Base-by-base conservation (phyloP, 2,329 filamentous ascomycete species). In the Alternaria sp. region DNA sequence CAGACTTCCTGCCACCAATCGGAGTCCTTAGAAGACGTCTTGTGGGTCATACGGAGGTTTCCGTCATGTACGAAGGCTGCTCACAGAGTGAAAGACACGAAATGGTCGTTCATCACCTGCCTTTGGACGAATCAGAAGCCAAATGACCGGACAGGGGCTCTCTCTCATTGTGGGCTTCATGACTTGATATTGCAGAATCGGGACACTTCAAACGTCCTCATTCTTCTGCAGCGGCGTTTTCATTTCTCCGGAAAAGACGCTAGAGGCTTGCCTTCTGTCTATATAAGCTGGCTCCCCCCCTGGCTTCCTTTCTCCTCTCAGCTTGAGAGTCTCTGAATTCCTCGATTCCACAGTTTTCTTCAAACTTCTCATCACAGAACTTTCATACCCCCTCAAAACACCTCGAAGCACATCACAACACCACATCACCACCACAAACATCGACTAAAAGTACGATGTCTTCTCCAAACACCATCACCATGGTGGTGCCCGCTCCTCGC, bases 391-490 rank as follows among this genome's bases (percentile, higher is more conserved):
- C 3, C 28, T 31, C 21, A 28, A 36, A 24, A 31, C 36, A 40
- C 28, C 33, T 51, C n/a, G 1, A 51, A 44, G n/a, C 23, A 51
- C n/a, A 51, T 21, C 31, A 55, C 42, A 40, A 31, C 34, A 8
- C 13, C 41, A 46, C 11, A 29, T 31, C 26, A 31, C 21, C 34
- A 24, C 34, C 26, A 23, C 40, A 31, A 26, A 48, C 42, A 45
- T 39, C 41, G 10, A 33, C 23, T 10, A 14, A 14, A 50, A 29
- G 45, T 26, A 46, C 42, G 24, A 63, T 61, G 55, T 45, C 53
- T 31, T 51, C 44, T 10, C 26, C 52, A 33, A 39, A 40, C 34
- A 57, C 60, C n/a, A 53, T 58, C 6, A 37, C 54, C 14, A 34
- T 29, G 23, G 42, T 63, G 21, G 24, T 48, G 5, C 29, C 51